These are phyloP conservation scores for Nicotiana tomentosiformis DNA, from an alignment of 257 asterid species.

Conservation along the genomic window DNA sequence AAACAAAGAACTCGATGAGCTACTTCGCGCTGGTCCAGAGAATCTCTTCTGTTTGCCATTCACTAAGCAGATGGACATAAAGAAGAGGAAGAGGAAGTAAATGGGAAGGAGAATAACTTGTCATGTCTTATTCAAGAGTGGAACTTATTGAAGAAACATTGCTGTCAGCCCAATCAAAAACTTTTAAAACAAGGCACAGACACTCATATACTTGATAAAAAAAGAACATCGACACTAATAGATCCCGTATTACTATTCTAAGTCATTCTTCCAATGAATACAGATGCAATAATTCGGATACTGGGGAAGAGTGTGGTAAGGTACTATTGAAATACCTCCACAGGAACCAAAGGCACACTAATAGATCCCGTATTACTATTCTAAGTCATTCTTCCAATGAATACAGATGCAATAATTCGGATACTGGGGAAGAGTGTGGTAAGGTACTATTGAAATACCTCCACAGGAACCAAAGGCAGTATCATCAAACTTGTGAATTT, in stretches of 20 bases:
- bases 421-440: slow-evolving; percentile 7
- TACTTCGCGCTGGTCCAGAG: too few species aligned
- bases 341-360: slow-evolving; percentile 15
- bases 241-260: neutral
- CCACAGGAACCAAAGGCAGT: slow-evolving; percentile 20
- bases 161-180: too few species aligned
- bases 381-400: neutral
- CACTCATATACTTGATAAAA: neutral
- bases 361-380: too few species aligned
- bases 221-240: neutral
- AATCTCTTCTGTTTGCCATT: too few species aligned
- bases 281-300: neutral
- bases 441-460: slow-evolving; percentile 39
- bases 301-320: slow-evolving; percentile 18
- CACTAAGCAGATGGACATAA: too few species aligned
- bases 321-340: slow-evolving; percentile 34
- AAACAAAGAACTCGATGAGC: too few species aligned
- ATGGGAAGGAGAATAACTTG: too few species aligned
- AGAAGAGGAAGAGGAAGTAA: too few species aligned
- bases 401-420: neutral
- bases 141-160: too few species aligned
- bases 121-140: too few species aligned
- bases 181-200: too few species aligned
- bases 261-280: neutral
- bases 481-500: slow-evolving; percentile 33